Conservation (phyloP, 2,329 filamentous ascomycete species). For the Cladosporium sp. region DNA sequence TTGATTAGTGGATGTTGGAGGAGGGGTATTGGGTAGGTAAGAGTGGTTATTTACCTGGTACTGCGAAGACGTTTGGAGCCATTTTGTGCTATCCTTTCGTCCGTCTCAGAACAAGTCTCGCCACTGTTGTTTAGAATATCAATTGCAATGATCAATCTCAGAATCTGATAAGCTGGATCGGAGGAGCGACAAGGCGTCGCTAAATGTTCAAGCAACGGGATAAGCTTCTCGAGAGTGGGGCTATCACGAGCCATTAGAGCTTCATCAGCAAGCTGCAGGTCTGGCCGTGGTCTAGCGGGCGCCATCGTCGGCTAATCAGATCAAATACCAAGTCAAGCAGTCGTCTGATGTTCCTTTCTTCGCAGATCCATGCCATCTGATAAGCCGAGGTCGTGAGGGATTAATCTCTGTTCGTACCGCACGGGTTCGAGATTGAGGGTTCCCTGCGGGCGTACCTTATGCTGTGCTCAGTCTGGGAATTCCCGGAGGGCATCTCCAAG, state of each 20-base stretch:
- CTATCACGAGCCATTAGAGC: slow-evolving; percentile 5
- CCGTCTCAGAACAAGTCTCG: not conserved
- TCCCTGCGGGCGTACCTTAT: not conserved
- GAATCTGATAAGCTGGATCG: slow-evolving; percentile 4
- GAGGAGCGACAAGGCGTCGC: slow-evolving; percentile 7
- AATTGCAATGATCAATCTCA: not conserved
- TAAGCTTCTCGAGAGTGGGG: not conserved
- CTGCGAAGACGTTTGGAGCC: slow-evolving; percentile 70
- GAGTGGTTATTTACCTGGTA: slow-evolving; percentile 53
- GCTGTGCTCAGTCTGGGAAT: not conserved
- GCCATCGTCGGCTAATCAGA: slow-evolving; percentile 11
- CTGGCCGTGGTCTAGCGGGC: slow-evolving; percentile 5
- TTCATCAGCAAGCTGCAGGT: not conserved
- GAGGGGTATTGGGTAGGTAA: not conserved
- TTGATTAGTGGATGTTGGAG: not conserved
- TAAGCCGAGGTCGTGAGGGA: not conserved
- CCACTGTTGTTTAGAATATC: too few relatives aligned
- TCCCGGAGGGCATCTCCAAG: not conserved
- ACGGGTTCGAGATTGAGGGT: not conserved
- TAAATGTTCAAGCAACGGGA: slow-evolving; percentile 2
- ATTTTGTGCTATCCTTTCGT: slow-evolving; percentile 37
- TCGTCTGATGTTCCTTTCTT: not conserved
- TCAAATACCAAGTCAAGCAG: not conserved
- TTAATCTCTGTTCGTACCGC: not conserved
- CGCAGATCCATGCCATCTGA: not conserved